Conservation (phyloP, 139 green algal species). For the Chlorella sp. region DNA sequence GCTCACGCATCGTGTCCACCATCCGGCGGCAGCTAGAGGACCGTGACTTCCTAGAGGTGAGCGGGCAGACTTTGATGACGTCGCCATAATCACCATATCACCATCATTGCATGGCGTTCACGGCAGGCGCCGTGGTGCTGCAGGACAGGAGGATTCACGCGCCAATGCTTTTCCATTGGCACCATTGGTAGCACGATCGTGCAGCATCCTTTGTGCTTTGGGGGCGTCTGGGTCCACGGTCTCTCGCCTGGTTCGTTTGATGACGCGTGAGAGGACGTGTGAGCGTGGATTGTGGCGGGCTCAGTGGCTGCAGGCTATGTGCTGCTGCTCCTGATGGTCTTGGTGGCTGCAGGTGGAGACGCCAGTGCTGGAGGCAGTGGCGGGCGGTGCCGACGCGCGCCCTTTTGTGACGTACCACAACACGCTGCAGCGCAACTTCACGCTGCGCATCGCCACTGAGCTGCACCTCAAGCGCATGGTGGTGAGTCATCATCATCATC, state of each 20-base stretch:
- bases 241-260: background rate
- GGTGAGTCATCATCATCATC: no score
- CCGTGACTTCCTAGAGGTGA: constrained; percentile 61
- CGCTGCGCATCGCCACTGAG: constrained; percentile 96
- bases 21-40: constrained; percentile 82
- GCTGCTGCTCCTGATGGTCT: background rate
- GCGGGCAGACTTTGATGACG: no score
- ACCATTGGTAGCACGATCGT: no score
- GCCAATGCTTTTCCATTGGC: no score
- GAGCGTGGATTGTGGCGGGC: no score
- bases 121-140: no score
- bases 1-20: constrained; percentile 65
- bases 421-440: constrained; percentile 74
- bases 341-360: constrained; percentile 47
- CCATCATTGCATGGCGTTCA: no score
- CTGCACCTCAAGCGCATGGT: constrained; percentile 89
- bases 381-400: constrained; percentile 88
- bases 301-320: no score
- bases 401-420: constrained; percentile 96
- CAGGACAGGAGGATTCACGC: no score
- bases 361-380: constrained; percentile 68
- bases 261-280: no score
- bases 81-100: no score
- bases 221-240: background rate
- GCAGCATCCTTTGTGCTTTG: no score